A percentile compares a stretch with the other conserved stretches of the same genome.
phyloP scores from a whole-genome alignment of 768 basidiomycete species.

The Serendipita indica region DNA sequence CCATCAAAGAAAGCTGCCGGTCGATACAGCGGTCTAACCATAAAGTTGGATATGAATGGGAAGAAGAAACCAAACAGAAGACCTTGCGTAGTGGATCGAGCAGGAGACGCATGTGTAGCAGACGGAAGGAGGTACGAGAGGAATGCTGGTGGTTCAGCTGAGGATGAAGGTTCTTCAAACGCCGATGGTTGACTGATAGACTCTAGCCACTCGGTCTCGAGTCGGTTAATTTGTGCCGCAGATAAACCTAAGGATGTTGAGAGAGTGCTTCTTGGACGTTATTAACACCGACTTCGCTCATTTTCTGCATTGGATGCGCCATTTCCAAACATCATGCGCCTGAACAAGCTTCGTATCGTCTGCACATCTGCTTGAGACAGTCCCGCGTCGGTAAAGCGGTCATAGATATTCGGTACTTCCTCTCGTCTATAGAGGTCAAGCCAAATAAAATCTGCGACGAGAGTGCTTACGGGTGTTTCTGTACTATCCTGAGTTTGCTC shows the following conservation, averaged over 20 bases:
- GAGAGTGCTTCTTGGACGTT: background rate
- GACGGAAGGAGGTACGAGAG: background rate
- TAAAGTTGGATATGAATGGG: background rate
- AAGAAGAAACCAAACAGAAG: background rate
- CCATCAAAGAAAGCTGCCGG: slow-evolving; percentile 1
- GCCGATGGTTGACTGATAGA: background rate
- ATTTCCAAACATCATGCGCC: background rate
- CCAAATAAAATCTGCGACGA: too few species aligned
- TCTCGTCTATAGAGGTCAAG: too few species aligned
- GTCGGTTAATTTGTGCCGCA: background rate
- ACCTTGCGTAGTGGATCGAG: background rate
- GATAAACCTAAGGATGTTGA: background rate
- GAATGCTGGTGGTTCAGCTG: background rate
- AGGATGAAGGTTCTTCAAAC: background rate
- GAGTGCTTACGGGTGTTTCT: too few species aligned
- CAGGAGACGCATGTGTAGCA: background rate
- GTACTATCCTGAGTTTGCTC: background rate
- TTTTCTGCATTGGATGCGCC: background rate
- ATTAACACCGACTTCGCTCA: background rate
- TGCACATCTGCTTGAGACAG: background rate
- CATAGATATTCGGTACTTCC: background rate
- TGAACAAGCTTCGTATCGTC: background rate
- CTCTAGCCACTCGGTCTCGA: background rate
- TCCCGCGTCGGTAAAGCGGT: background rate
- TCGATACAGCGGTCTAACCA: background rate